Evolutionary conservation across 2,329 filamentous ascomycete genomes (phyloP).

Genomic region (Talaromyces verruculosus): DNA sequence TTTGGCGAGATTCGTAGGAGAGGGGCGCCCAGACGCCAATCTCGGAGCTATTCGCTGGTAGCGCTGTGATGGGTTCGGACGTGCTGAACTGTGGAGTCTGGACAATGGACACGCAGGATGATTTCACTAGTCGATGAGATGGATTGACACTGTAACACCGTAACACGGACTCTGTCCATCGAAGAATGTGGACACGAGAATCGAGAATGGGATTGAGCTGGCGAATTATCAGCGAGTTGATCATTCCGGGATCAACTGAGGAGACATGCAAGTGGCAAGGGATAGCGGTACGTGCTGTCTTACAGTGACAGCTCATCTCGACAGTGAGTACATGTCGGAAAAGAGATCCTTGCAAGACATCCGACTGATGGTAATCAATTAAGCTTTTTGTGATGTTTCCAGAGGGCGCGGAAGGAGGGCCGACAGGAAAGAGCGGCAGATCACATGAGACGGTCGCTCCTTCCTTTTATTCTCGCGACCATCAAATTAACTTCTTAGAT

Average conservation of each 20-base stretch:
- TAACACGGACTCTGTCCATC: not conserved
- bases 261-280: not conserved
- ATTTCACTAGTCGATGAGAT: not conserved
- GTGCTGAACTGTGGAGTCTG: slow-evolving; percentile 4
- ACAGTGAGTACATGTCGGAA: too few relatives aligned
- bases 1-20: slow-evolving; percentile 5
- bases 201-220: not conserved
- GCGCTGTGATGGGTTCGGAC: slow-evolving; percentile 1
- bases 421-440: not conserved
- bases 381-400: too few relatives aligned
- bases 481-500: not conserved
- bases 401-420: too few relatives aligned
- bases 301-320: not conserved
- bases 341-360: too few relatives aligned
- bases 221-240: not conserved
- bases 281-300: not conserved
- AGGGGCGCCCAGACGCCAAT: slow-evolving; percentile 10
- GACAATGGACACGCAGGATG: not conserved
- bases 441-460: not conserved
- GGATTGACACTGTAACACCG: not conserved
- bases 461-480: not conserved
- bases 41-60: slow-evolving; percentile 10
- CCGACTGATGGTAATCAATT: too few relatives aligned
- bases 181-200: not conserved
- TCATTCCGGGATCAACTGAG: not conserved